Conservation (phyloP, 192 early-diverging fungal genomes). For the Coemansia sp. region DNA sequence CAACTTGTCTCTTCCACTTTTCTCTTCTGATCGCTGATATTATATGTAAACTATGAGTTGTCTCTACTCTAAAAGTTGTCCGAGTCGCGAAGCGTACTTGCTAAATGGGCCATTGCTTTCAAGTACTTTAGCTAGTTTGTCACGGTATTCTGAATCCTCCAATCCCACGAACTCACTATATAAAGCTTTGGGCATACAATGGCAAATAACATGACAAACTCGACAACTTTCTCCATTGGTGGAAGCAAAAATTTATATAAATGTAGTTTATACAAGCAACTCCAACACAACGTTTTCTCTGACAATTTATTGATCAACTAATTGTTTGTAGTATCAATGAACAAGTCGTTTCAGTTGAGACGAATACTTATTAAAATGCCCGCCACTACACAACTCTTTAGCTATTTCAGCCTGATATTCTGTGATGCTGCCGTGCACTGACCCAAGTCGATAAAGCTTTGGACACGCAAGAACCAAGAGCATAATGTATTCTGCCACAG, state of each 20-base stretch:
- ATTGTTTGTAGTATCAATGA: background rate
- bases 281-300: background rate
- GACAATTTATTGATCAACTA: background rate
- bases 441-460: background rate
- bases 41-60: background rate
- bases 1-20: background rate
- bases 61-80: background rate
- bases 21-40: background rate
- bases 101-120: background rate
- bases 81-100: background rate
- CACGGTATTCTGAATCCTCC: background rate
- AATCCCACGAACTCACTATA: background rate
- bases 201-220: background rate
- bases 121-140: background rate
- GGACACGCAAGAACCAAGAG: background rate
- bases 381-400: background rate
- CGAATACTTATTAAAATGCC: background rate
- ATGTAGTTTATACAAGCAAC: background rate
- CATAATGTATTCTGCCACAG: background rate
- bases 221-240: too few relatives aligned
- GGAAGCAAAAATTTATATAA: fast-evolving
- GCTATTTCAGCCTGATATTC: background rate
- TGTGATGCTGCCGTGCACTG: background rate
- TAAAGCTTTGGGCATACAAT: background rate
- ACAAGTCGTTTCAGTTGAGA: background rate